Evolutionary conservation across 495 filamentous ascomycete genomes (phyloP), one percentile per base, ranked within the genome.

Genomic region (Penicillium waksmanii): DNA sequence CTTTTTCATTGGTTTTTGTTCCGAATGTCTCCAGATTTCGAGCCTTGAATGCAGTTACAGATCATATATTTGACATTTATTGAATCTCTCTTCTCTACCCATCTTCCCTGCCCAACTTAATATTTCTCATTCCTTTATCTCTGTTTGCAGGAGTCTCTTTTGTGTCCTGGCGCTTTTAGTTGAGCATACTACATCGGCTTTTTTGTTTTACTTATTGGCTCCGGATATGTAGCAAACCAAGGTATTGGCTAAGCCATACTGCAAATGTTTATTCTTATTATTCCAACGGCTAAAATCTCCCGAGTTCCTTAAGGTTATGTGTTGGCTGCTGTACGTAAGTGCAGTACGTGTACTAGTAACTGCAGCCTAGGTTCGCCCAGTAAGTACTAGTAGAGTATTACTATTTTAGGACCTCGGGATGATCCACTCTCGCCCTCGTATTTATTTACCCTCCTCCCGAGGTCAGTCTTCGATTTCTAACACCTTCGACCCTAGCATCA

Each of bases 1-100:
- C 23, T 47, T 42, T n/a, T 47, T 21, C 31, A 52, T 51, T 44
- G 58, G 57, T 44, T 49, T 49, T 60, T 21, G 42, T 46, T 66
- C 42, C 59, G 54, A 7, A 36, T 43, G 49, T 63, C 46, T 38
- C n/a, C 34, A 13, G 46, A 48, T 25, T 27, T 13, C 13, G 46
- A 11, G 46, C 31, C 8, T 48, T 31, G 18, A 25, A 27, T 48
- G 18, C 46, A 48, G 46, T 48, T 48, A 48, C 46, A 48, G 46
- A 48, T 23, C 46, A 48, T 48, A 48, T 15, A 48, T 48, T 48
- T 48, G 46, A 48, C 8, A 48, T 25, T 48, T 48, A 44, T 17
- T 44, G 42, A 19, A 44, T 44, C 7, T 17, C 17, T 44, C 8
- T 17, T 44, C 17, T 44, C 36, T 5, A 40, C n/a, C n/a, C 3